Evolutionary conservation across 305 asterid genomes (phyloP), one percentile per base, ranked within the genome.

Genomic region (Euphrasia arctica): DNA sequence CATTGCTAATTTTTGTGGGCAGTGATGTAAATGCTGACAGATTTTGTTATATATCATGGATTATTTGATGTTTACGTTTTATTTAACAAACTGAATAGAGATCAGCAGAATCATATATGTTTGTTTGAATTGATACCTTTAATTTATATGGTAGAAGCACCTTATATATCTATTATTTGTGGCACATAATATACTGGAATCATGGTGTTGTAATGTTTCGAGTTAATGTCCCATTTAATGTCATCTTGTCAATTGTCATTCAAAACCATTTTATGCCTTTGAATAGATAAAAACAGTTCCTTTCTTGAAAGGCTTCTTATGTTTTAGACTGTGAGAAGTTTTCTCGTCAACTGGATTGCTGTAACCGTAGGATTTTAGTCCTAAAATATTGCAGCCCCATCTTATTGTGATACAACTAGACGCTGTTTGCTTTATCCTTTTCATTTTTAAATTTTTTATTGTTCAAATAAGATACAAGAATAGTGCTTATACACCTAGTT

Each of bases 401-500:
- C 64, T 14, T 6, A 12, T 27, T 27, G 27, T 45, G n/a, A 12
- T 13, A 0, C 29, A 2, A 14, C 31, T 51, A 10, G 10, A 52
- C 14, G 45, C 29, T 66, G 55, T 11, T 15, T 48, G 8, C 45
- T 18, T 58, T 31, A 31, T 34, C 59, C 28, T 43, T 9, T 9
- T 8, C 49, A 43, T 43, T 43, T 9, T 43, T 9, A 8, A 8
- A 5, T 42, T 42, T 25, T 25, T 1, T 25, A 25, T 25, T 25
- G 27, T 25, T 25, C 27, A 31, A 18, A 43, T 66, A 32, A 10
- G 4, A 45, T 48, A 15, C 60, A 56, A 18, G 15, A 31, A 50
- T 58, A 58, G 15, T 34, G 66, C 18, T 50, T 48, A n/a, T 63
- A 31, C 27, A 50, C 32, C 65, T 59, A 57, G 65, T 45, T 57